Evolutionary conservation across 2,329 filamentous ascomycete genomes (phyloP), one percentile per base, ranked within the genome.

Genomic region (Claviceps lovelessii): DNA sequence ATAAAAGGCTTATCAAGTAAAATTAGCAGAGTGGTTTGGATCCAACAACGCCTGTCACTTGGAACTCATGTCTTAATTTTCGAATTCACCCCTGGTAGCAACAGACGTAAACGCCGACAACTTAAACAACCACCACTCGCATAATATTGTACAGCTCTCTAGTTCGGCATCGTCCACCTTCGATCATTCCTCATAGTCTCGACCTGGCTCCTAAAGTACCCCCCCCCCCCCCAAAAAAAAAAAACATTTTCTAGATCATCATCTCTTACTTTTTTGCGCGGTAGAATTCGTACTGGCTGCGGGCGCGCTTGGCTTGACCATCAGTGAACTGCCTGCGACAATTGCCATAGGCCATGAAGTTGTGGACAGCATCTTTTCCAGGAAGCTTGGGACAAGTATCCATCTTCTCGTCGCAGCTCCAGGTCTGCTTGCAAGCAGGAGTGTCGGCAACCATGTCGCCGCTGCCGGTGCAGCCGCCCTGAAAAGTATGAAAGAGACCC

Each of bases 401-500:
- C 53, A 62, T 52, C 7, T 58, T 61, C 42, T 56, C 55, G 19
- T 67, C 66, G 58, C 70, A 72, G 46, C 64, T 67, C 8, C 54
- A 13, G 63, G 60, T 17, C 61, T 51, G n/a, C 39, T 52, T 60
- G 45, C 54, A 62, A n/a, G 65, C 63, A 9, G 71, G 69, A 15
- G 71, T 73, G 57, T 73, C 71, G 17, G 61, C 60, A 29, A 73
- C 61, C 17, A 56, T 61, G 57, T 74, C 72, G 42, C 70, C 70
- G 13, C 57, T 45, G 4, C 63, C 59, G 0, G 53, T 58, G 51
- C 65, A 65, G 49, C 68, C 69, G 9, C 65, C 69, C 39, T 70
- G 57, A 59, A 74, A 74, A 44, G 70, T 71, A 60, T 75, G 72
- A 53, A 64, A 65, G 23, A 75, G 66, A 50, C 71, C 70, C 52